Base-by-base conservation (phyloP, 805 yeast genomes). In the Cyberlindnera mississippiensis region DNA sequence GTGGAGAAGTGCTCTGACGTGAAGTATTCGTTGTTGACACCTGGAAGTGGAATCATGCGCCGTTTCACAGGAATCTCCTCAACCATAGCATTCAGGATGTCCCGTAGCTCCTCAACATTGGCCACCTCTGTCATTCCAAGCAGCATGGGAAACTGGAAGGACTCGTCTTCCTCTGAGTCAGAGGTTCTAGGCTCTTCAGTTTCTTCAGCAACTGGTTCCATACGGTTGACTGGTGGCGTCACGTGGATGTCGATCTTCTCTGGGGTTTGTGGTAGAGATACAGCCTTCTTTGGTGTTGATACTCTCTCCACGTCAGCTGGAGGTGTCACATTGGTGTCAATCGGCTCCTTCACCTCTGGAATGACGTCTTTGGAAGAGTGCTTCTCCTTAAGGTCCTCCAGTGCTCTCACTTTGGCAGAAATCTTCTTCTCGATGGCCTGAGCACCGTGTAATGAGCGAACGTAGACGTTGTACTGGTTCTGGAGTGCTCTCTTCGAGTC, bases 11-110 rank as follows among this genome's bases (percentile, higher is more conserved):
- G 42, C 14, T 49, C 51, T 18, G 67, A 61, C 6, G 53, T 36
- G 40, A 65, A 64, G 43, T 59, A 53, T n/a, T 53, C 56, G 36
- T 51, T 53, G 28, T 57, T 57, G 4, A 53, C 54, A 35, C 62
- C 60, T 3, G 63, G 61, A 3, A 61, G 39, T 4, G 64, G 56
- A 11, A 62, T 51, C 40, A 62, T 14, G 22, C 62, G 48, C 31
- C 55, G 57, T 24, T 52, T 52, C 4, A 46, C 11, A 2, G 57
- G 57, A 4, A 61, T 43, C 4, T 47, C 50, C 0, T 34, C 33
- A 2, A 46, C 37, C 44, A 56, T 39, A 1, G 38, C 15, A 2
- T 11, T 3, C 14, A 57, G 32, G 7, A 46, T 10, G 9, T 44
- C 41, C 11, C 53, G 32, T 5, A 55, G 20, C 12, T 43, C 45